Evolutionary conservation across 176 grass and related monocot species (phyloP).

Genomic region (Raddia distichophylla): DNA sequence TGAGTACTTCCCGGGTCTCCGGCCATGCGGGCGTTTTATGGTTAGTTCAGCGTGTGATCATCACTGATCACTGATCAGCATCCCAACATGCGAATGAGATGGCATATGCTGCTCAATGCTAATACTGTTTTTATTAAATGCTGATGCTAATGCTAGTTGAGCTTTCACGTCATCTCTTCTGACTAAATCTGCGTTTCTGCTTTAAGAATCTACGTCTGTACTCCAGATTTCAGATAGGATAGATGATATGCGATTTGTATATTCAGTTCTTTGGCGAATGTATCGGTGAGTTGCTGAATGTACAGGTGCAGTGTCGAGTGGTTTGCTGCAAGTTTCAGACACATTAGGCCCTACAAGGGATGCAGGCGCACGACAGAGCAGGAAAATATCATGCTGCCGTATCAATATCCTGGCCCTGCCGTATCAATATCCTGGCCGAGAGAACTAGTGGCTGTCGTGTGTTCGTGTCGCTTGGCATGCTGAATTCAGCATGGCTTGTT

Average conservation of each 20-base stretch:
- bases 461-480: constrained; percentile 25
- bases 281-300: not conserved
- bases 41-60: not conserved
- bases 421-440: not conserved
- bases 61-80: not conserved
- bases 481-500: not conserved
- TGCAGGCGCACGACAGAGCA: not conserved
- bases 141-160: not conserved
- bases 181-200: not conserved
- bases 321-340: not conserved
- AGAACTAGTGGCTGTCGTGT: constrained; percentile 14
- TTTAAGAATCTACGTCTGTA: not conserved
- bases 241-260: not conserved
- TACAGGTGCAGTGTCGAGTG: not conserved
- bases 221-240: not conserved
- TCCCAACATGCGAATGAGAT: not conserved
- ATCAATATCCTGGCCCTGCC: not conserved
- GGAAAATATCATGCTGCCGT: not conserved
- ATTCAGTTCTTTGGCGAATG: not conserved
- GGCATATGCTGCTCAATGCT: constrained; percentile 1
- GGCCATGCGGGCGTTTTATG: not conserved
- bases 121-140: not conserved
- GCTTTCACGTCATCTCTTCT: constrained; percentile 25
- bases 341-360: not conserved
- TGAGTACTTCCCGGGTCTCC: not conserved